phyloP scores from a whole-genome alignment of 2,329 filamentous ascomycete species.

The Penicillium sp. region DNA sequence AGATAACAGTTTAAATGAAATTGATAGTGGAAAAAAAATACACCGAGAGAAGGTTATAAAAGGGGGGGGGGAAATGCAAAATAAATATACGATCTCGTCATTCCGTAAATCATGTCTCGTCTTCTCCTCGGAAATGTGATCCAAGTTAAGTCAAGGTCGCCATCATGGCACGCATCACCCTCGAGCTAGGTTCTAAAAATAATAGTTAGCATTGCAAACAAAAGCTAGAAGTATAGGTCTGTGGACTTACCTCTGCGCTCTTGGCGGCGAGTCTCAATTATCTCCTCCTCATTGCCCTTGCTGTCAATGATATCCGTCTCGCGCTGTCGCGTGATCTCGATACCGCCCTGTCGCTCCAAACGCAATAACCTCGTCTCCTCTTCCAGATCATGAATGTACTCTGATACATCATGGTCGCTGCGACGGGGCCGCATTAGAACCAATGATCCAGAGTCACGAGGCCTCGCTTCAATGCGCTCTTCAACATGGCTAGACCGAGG shows the following conservation, averaged over 20 bases:
- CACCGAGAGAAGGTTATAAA: slow-evolving; percentile 2
- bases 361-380: slow-evolving; percentile 61
- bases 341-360: slow-evolving; percentile 52
- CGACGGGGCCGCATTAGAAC: slow-evolving; percentile 51
- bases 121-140: background rate
- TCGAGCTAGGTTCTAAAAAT: slow-evolving; percentile 61
- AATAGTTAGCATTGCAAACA: slow-evolving; percentile 14
- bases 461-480: slow-evolving; percentile 42
- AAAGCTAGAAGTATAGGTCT: background rate
- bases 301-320: slow-evolving; percentile 37
- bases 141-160: slow-evolving; percentile 59
- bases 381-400: slow-evolving; percentile 72
- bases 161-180: slow-evolving; percentile 68
- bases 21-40: slow-evolving; percentile 9
- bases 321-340: slow-evolving; percentile 31
- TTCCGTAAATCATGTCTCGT: slow-evolving; percentile 1
- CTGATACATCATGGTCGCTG: slow-evolving; percentile 65
- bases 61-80: background rate
- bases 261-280: slow-evolving; percentile 67
- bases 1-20: background rate
- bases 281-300: slow-evolving; percentile 50
- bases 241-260: slow-evolving; percentile 79
- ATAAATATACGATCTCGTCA: slow-evolving; percentile 4
- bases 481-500: background rate
- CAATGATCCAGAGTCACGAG: slow-evolving; percentile 48